Evolutionary conservation across 352 stramenopile genomes (phyloP).

Genomic region (Pythium aphanidermatum): DNA sequence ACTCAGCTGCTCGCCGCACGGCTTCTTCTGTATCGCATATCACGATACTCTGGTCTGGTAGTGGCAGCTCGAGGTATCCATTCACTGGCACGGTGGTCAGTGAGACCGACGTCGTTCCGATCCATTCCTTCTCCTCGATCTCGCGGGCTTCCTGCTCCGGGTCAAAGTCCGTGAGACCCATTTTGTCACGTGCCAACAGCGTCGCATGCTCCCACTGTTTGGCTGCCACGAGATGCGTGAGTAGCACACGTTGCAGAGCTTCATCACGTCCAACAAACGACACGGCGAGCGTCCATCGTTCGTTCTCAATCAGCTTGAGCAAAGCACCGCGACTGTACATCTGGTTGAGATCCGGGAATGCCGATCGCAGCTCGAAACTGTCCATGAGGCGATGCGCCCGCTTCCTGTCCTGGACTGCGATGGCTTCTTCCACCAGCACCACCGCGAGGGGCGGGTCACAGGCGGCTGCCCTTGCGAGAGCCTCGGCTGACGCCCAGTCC

Average conservation of each 20-base stretch:
- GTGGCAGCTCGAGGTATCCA: constrained; percentile 25
- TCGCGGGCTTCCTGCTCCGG: constrained; percentile 7
- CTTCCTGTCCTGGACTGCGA: constrained; percentile 49
- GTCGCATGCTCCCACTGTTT: constrained; percentile 24
- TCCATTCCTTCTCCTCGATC: background rate
- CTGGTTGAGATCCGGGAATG: constrained; percentile 59
- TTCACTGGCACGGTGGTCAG: constrained; percentile 16
- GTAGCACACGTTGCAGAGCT: constrained; percentile 38
- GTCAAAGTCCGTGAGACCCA: constrained; percentile 37
- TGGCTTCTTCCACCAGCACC: constrained; percentile 43
- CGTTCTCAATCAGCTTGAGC: constrained; percentile 47
- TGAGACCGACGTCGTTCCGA: constrained; percentile 6
- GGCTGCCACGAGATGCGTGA: constrained; percentile 34
- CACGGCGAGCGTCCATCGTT: constrained; percentile 53
- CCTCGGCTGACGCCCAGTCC: constrained; percentile 55
- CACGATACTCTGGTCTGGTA: constrained; percentile 18
- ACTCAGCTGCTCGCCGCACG: constrained; percentile 3
- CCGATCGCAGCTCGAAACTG: constrained; percentile 37
- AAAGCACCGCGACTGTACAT: constrained; percentile 56
- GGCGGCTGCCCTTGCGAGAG: constrained; percentile 37
- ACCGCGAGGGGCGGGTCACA: constrained; percentile 30
- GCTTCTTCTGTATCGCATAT: constrained; percentile 40
- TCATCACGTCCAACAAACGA: constrained; percentile 54
- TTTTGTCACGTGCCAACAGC: constrained; percentile 26
- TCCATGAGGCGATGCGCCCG: constrained; percentile 52